Percentiles rank a stretch among this genome's conserved stretches.
Evolutionary conservation across 352 stramenopile genomes (phyloP).

Genomic region (Phytophthora citricola): DNA sequence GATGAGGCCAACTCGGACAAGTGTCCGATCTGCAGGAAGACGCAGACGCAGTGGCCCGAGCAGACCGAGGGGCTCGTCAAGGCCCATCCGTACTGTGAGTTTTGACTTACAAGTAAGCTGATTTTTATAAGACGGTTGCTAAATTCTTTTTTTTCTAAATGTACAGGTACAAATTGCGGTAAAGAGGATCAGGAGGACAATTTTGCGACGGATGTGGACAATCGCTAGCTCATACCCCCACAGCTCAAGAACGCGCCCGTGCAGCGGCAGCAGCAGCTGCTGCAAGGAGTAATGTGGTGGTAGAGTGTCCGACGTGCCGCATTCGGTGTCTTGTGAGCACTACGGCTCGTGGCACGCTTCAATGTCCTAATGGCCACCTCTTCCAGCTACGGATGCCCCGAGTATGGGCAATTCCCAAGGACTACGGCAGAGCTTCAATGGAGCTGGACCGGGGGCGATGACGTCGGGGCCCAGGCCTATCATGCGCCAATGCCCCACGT

Average conservation of each 20-base stretch:
- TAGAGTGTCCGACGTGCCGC: slow-evolving; percentile 76
- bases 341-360: slow-evolving; percentile 69
- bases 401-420: slow-evolving; percentile 49
- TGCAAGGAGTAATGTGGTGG: slow-evolving; percentile 72
- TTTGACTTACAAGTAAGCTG: not conserved
- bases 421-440: slow-evolving; percentile 45
- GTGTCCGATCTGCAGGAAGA: slow-evolving; percentile 88
- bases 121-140: slow-evolving; percentile 3
- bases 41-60: slow-evolving; percentile 86
- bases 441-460: slow-evolving; percentile 21
- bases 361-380: slow-evolving; percentile 78
- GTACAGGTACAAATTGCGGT: slow-evolving; percentile 73
- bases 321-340: slow-evolving; percentile 84
- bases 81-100: slow-evolving; percentile 81
- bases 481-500: slow-evolving; percentile 89
- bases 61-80: slow-evolving; percentile 87
- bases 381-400: slow-evolving; percentile 79
- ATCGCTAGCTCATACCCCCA: slow-evolving; percentile 75
- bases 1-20: slow-evolving; percentile 90
- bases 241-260: slow-evolving; percentile 70
- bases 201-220: slow-evolving; percentile 82
- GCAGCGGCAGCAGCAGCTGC: slow-evolving; percentile 55
- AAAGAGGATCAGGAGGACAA: slow-evolving; percentile 74
- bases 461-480: slow-evolving; percentile 51
- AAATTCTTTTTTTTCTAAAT: slow-evolving; percentile 2